Conservation (phyloP, 2,329 filamentous ascomycete genomes). For the Aspergillaceae sp. region DNA sequence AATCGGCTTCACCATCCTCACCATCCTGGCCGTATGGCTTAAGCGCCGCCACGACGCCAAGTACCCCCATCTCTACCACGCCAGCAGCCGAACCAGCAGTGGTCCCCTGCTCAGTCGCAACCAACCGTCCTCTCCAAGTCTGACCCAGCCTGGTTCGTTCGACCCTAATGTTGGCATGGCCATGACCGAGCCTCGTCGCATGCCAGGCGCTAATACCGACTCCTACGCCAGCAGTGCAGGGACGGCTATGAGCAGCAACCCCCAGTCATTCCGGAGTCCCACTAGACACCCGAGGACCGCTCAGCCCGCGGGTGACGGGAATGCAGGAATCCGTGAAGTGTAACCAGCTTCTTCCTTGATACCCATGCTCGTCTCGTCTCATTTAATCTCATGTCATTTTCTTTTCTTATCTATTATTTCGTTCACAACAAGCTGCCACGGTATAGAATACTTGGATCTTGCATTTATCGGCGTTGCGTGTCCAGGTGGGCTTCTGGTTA, state of each 20-base stretch:
- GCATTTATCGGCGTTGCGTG: slow-evolving; percentile 6
- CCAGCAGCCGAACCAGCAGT: slow-evolving; percentile 13
- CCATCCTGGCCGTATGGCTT: slow-evolving; percentile 60
- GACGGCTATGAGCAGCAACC: slow-evolving; percentile 13
- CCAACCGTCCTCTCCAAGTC: slow-evolving; percentile 7
- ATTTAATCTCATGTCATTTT: too few relatives aligned
- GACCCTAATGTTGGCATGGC: background rate
- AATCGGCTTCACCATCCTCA: slow-evolving; percentile 58
- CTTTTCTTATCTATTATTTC: too few relatives aligned
- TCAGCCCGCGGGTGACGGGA: slow-evolving; percentile 6
- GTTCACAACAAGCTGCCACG: too few relatives aligned
- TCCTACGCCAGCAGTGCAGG: slow-evolving; percentile 23
- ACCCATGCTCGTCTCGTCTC: too few relatives aligned
- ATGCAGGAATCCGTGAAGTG: slow-evolving; percentile 22
- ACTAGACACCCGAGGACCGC: slow-evolving; percentile 17
- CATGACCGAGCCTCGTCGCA: slow-evolving; percentile 4
- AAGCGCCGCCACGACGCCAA: slow-evolving; percentile 65
- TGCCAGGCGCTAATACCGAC: slow-evolving; percentile 9
- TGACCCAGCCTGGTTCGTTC: slow-evolving; percentile 6
- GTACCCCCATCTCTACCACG: slow-evolving; percentile 27
- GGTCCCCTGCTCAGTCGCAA: slow-evolving; percentile 12
- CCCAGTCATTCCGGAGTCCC: slow-evolving; percentile 7
- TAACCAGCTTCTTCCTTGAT: background rate
- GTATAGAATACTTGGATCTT: background rate
- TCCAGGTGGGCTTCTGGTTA: background rate